Conservation (phyloP, 2,329 filamentous ascomycete species). For the Talaromyces sp. region DNA sequence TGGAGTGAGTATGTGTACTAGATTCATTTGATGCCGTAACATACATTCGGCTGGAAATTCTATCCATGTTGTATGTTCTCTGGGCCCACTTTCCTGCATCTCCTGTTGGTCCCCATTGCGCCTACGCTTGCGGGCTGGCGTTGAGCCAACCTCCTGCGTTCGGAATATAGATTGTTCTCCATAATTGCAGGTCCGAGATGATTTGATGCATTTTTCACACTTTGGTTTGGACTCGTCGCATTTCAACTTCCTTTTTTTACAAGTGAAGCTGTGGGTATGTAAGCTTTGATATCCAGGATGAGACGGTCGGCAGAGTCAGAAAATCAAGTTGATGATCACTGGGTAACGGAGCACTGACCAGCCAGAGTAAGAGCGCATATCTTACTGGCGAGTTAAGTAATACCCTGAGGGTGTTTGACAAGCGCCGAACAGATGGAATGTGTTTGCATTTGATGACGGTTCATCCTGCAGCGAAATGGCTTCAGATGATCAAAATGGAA, state of each 20-base stretch:
- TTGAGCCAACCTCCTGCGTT: conserved; percentile 1
- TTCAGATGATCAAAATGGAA: too few relatives aligned
- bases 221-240: conserved; percentile 4
- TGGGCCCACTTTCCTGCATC: not conserved
- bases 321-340: not conserved
- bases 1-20: not conserved
- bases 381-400: not conserved
- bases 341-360: not conserved
- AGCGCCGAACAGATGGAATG: too few relatives aligned
- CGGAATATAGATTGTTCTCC: conserved; percentile 8
- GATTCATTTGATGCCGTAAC: not conserved
- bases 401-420: too few relatives aligned
- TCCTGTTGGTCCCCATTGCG: not conserved
- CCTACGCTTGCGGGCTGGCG: not conserved
- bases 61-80: not conserved
- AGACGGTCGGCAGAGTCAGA: not conserved
- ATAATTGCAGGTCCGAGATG: conserved; percentile 9
- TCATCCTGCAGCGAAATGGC: too few relatives aligned
- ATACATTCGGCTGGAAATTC: not conserved
- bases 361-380: not conserved
- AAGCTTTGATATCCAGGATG: too few relatives aligned
- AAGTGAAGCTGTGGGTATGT: conserved; percentile 1
- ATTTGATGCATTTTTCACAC: conserved; percentile 5
- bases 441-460: too few relatives aligned
- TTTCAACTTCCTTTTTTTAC: conserved; percentile 4